A percentile compares a stretch with the other conserved stretches of the same genome.
Evolutionary conservation across 331 rosid species (phyloP).

Genomic region (Phaseolus coccineus): DNA sequence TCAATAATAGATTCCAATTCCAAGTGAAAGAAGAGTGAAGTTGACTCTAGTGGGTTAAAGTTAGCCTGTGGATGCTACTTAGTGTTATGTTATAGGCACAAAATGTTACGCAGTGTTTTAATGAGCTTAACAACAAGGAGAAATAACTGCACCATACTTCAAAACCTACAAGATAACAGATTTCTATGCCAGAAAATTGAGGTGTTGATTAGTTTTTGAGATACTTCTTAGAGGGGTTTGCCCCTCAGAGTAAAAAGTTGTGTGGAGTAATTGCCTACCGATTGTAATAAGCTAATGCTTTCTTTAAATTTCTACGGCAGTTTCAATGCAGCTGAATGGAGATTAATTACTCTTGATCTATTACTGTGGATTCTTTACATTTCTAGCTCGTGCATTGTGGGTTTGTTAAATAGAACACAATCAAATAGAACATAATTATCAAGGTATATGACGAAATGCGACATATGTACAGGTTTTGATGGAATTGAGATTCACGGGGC

Average conservation of each 20-base stretch:
- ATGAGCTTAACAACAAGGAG: background rate
- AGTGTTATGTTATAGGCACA: background rate
- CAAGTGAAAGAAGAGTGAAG: background rate
- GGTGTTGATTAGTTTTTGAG: background rate
- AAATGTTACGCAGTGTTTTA: background rate
- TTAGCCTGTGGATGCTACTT: conserved; percentile 14
- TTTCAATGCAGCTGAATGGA: conserved; percentile 23
- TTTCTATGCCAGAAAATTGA: background rate
- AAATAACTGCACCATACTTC: background rate
- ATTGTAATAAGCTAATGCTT: background rate
- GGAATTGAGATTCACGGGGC: conserved; percentile 97
- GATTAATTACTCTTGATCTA: background rate
- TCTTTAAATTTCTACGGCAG: background rate
- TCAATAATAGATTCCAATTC: background rate
- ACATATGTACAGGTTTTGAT: conserved; percentile 71
- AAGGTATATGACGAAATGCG: conserved; percentile 6
- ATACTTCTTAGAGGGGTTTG: too few relatives aligned
- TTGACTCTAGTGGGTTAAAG: background rate
- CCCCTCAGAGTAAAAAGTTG: too few relatives aligned
- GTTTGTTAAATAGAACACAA: conserved; percentile 17
- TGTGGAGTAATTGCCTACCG: too few relatives aligned
- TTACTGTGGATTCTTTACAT: background rate
- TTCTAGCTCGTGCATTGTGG: conserved; percentile 13
- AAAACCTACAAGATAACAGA: background rate
- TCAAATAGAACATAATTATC: background rate